Percentiles rank a stretch among this genome's conserved stretches.
Conservation (phyloP, 106 monocot species). For the Narthecium ossifragum region DNA sequence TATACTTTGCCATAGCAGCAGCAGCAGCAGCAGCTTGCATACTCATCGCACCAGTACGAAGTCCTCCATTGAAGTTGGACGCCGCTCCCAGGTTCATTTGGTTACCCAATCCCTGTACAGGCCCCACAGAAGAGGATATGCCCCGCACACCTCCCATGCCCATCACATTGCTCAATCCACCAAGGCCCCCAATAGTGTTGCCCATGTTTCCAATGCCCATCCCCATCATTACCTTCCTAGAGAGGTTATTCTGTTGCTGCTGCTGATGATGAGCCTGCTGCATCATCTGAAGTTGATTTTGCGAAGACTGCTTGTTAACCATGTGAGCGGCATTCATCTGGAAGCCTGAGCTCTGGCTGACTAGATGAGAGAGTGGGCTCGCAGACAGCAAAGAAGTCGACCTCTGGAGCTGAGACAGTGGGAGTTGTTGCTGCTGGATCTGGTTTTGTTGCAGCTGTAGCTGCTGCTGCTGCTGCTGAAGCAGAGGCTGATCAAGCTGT, state of each 20-base stretch:
- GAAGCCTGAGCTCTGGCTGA: constrained; percentile 55
- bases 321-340: constrained; percentile 44
- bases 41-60: constrained; percentile 30
- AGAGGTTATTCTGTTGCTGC: constrained; percentile 36
- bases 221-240: constrained; percentile 75
- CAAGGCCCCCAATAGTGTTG: constrained; percentile 43
- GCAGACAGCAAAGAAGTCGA: constrained; percentile 45
- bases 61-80: constrained; percentile 34
- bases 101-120: constrained; percentile 39
- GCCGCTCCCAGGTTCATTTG: constrained; percentile 67
- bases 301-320: constrained; percentile 34
- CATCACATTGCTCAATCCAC: constrained; percentile 49
- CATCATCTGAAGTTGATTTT: constrained; percentile 56
- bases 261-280: constrained; percentile 45
- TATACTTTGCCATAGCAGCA: constrained; percentile 28
- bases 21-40: too few relatives aligned
- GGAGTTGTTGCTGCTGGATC: constrained; percentile 42
- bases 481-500: constrained; percentile 52
- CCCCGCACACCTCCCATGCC: constrained; percentile 58
- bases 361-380: constrained; percentile 66
- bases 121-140: constrained; percentile 44
- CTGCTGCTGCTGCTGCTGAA: constrained; percentile 52
- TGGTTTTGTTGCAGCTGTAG: constrained; percentile 39
- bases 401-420: constrained; percentile 55
- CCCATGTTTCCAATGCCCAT: constrained; percentile 49